phyloP scores from a whole-genome alignment of 108 stramenopile genomes.

The Parmales sp. region DNA sequence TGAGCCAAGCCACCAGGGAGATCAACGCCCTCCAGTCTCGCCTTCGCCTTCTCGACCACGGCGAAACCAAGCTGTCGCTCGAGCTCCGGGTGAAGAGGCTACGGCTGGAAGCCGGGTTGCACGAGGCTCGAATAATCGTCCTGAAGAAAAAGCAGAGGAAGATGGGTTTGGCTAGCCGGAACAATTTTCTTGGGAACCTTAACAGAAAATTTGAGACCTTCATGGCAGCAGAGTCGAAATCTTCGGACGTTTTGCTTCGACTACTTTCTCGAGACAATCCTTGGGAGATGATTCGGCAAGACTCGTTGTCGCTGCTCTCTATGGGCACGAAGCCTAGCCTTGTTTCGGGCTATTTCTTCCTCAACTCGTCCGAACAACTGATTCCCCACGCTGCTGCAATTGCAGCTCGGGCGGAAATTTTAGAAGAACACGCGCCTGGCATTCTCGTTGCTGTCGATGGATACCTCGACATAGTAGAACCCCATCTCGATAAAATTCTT shows the following conservation, averaged over 20 bases:
- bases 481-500: conserved; percentile 6
- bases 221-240: not conserved
- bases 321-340: not conserved
- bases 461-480: not conserved
- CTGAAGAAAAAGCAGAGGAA: not conserved
- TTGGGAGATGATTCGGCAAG: not conserved
- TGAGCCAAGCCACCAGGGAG: not conserved
- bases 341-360: not conserved
- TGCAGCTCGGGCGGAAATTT: not conserved
- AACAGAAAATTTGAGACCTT: not conserved
- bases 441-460: conserved; percentile 1
- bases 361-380: not conserved
- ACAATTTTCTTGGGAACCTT: not conserved
- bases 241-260: not conserved
- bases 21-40: not conserved
- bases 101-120: not conserved
- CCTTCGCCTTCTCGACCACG: not conserved
- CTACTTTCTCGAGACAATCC: not conserved
- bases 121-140: not conserved
- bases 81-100: not conserved
- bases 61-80: no score
- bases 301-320: not conserved
- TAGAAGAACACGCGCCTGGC: conserved; percentile 7
- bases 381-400: conserved; percentile 10
- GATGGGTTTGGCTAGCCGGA: not conserved